Conservation (phyloP, 2,329 filamentous ascomycete species). For the Diatrype stigma region DNA sequence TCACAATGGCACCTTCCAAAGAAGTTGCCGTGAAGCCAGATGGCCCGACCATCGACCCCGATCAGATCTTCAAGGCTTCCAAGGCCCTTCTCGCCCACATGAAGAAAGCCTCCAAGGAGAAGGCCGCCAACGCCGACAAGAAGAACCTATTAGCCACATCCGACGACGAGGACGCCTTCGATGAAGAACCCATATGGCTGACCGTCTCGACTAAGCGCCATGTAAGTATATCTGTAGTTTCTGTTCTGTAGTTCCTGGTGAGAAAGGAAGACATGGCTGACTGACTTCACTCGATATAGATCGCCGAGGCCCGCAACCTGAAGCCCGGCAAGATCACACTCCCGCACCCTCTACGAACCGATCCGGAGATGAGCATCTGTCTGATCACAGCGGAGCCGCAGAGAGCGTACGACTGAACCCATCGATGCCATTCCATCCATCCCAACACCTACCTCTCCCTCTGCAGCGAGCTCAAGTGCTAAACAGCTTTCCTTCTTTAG, state of each 20-base stretch:
- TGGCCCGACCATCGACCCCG: slow-evolving; percentile 34
- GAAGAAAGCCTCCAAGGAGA: slow-evolving; percentile 50
- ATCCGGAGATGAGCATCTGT: slow-evolving; percentile 57
- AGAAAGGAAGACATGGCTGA: neutral
- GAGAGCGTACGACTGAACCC: slow-evolving; percentile 8
- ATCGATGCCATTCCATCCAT: neutral
- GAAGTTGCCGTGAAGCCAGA: slow-evolving; percentile 27
- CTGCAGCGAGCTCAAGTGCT: neutral
- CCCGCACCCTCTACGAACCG: slow-evolving; percentile 70
- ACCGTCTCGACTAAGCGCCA: slow-evolving; percentile 63
- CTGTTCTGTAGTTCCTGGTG: neutral
- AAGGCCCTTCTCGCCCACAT: slow-evolving; percentile 60
- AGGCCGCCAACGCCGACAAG: slow-evolving; percentile 43
- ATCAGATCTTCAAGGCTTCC: slow-evolving; percentile 58
- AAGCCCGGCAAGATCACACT: slow-evolving; percentile 81
- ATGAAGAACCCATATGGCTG: slow-evolving; percentile 56
- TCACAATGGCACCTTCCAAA: slow-evolving; percentile 39
- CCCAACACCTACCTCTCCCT: too few species aligned
- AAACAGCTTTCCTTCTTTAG: slow-evolving; percentile 38
- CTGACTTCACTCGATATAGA: neutral
- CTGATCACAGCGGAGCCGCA: slow-evolving; percentile 72
- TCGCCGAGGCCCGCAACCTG: slow-evolving; percentile 32
- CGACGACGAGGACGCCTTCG: slow-evolving; percentile 38
- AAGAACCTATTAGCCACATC: slow-evolving; percentile 50
- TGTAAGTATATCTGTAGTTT: slow-evolving; percentile 61